These are phyloP conservation scores for Aspergillus puulaauensis DNA, from an alignment of 2,329 filamentous ascomycete genomes.

Conservation along the genomic window DNA sequence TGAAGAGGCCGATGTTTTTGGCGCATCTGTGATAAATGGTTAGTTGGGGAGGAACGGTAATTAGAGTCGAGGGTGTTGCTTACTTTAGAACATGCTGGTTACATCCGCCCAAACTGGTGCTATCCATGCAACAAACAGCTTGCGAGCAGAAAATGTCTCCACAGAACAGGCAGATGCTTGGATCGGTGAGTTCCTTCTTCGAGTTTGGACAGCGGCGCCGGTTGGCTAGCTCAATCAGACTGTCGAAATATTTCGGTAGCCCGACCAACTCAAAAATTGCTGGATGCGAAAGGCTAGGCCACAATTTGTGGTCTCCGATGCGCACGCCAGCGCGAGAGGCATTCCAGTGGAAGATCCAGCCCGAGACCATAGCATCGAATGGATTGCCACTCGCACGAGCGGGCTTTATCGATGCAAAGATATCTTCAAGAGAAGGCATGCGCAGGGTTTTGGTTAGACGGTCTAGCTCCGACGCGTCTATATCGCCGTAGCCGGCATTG, in stretches of 20 bases:
- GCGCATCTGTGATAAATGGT: conserved; percentile 64
- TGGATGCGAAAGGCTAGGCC: conserved; percentile 69
- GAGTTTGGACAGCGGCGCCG: conserved; percentile 81
- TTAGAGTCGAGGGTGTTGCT: conserved; percentile 31
- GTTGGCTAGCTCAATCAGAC: conserved; percentile 87
- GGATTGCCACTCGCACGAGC: conserved; percentile 39
- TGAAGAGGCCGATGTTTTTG: conserved; percentile 84
- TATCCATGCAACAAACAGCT: conserved; percentile 78
- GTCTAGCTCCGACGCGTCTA: conserved; percentile 74
- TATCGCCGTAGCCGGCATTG: conserved; percentile 61
- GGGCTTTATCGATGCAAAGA: conserved; percentile 62
- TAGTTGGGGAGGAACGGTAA: conserved; percentile 12
- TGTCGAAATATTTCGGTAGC: conserved; percentile 87
- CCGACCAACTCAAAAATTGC: conserved; percentile 93
- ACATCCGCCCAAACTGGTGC: conserved; percentile 73
- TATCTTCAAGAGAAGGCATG: conserved; percentile 74
- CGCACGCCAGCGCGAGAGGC: conserved; percentile 32
- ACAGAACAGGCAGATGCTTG: conserved; percentile 89
- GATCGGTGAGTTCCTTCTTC: conserved; percentile 86
- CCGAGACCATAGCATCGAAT: conserved; percentile 54
- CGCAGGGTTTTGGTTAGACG: conserved; percentile 75
- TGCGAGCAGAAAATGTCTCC: conserved; percentile 97
- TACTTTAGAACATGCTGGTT: conserved; percentile 88
- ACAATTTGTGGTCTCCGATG: conserved; percentile 33
- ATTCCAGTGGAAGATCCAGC: conserved; percentile 67